phyloP scores from a whole-genome alignment of 768 basidiomycete species.

The Macrolepiota fuliginosa region DNA sequence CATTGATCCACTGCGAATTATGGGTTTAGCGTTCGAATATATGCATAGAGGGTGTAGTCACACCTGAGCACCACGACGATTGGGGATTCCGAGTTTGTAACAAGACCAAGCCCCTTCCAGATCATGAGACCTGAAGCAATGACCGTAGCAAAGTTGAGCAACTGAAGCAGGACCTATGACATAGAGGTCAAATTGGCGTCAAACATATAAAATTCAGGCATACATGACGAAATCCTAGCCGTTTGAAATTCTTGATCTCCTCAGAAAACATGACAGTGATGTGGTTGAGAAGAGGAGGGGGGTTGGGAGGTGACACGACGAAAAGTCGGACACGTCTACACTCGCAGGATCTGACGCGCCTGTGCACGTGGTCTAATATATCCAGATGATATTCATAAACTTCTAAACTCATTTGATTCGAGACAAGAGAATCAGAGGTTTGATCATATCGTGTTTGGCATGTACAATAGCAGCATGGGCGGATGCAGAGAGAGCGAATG shows the following conservation, averaged over 20 bases:
- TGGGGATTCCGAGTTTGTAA: slow-evolving; percentile 92
- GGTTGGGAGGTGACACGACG: not conserved
- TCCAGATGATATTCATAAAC: not conserved
- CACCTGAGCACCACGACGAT: slow-evolving; percentile 97
- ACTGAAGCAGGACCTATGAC: slow-evolving; percentile 76
- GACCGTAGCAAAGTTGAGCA: slow-evolving; percentile 89
- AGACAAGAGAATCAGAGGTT: not conserved
- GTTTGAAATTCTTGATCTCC: slow-evolving; percentile 67
- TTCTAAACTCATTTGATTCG: not conserved
- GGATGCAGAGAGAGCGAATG: too few species aligned
- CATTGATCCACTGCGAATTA: slow-evolving; percentile 79
- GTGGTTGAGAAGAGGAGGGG: not conserved
- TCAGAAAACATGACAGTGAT: slow-evolving; percentile 60
- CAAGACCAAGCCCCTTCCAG: slow-evolving; percentile 90
- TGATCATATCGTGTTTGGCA: slow-evolving; percentile 12
- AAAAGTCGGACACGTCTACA: slow-evolving; percentile 14
- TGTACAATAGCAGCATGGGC: slow-evolving; percentile 8
- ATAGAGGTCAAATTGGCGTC: not conserved
- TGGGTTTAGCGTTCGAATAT: not conserved
- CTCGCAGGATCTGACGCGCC: slow-evolving; percentile 8
- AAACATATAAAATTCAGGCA: slow-evolving; percentile 4
- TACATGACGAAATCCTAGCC: slow-evolving; percentile 77
- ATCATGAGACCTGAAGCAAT: slow-evolving; percentile 95
- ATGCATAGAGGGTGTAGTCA: slow-evolving; percentile 17
- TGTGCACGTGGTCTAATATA: slow-evolving; percentile 7